Evolutionary conservation across 2,329 filamentous ascomycete genomes (phyloP).

Genomic region (Annulohypoxylon truncatum): DNA sequence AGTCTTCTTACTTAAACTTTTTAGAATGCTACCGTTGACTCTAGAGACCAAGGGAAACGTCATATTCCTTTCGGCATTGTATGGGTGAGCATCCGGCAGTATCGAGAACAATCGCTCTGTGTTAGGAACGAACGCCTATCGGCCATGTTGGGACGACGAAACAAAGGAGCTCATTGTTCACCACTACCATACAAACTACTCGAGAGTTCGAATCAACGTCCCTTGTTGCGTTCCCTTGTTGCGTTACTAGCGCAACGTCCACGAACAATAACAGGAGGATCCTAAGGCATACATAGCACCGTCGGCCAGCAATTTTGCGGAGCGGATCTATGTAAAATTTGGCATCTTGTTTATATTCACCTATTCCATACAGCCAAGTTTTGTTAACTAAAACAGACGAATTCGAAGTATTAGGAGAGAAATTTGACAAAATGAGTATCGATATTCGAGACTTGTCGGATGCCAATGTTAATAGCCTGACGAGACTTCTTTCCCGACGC

Average conservation of each 20-base stretch:
- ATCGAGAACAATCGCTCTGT: constrained; percentile 41
- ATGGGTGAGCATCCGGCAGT: constrained; percentile 10
- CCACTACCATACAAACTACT: constrained; percentile 15
- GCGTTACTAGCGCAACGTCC: constrained; percentile 3
- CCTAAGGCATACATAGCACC: constrained; percentile 23
- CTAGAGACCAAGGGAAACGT: constrained; percentile 10
- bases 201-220: constrained; percentile 22
- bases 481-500: constrained; percentile 54
- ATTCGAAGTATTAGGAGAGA: constrained; percentile 9
- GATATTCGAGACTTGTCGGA: constrained; percentile 44
- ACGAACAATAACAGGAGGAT: constrained; percentile 20
- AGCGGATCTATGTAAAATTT: background rate
- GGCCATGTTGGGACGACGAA: constrained; percentile 5
- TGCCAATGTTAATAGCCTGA: constrained; percentile 50
- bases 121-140: constrained; percentile 5
- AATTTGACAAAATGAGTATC: constrained; percentile 40
- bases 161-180: constrained; percentile 20
- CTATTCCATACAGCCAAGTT: background rate
- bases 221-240: constrained; percentile 39
- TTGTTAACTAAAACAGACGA: background rate
- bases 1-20: constrained; percentile 24
- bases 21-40: constrained; percentile 30
- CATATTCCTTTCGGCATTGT: constrained; percentile 22
- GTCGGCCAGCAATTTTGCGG: background rate
- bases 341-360: background rate